Base-by-base conservation (phyloP, 495 filamentous ascomycete genomes). In the Stereocaulon alpinum region DNA sequence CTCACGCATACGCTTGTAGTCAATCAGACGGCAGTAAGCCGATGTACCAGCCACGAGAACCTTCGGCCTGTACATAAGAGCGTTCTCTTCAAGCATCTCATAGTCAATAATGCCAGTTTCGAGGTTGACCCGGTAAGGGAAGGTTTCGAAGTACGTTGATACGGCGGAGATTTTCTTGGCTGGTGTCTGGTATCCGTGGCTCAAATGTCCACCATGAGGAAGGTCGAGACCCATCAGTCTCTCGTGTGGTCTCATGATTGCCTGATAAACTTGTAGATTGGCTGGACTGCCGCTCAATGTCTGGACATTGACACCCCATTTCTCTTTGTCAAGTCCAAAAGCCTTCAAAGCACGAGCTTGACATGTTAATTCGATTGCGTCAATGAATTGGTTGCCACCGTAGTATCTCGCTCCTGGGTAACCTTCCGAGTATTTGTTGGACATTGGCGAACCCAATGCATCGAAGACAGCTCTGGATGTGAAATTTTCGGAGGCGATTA, bases 271-370 rank as follows among this genome's bases (percentile, higher is more conserved):
- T 80, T 98, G 92, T 61, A 99, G 75, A 75, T 99, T 99, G 74
- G 93, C 93, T 61, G 93, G 93, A 73, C 83, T 88, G 20, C 69
- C 69, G 72, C 84, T 88, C 72, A 99, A 74, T 70, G 87, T 90
- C 77, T 99, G 93, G 54, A 99, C 93, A 70, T 99, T 99, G 78
- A 99, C 93, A 68, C 94, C 93, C 93, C 93, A 99, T 76, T 93
- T 88, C 66, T 85, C 83, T 22, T 83, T 63, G 72, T 95, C 87
- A 41, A 95, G 77, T 66, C 86, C 80, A 79, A 96, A 99, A 40
- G 93, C 89, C 77, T 91, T 79, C 61, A 97, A 85, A 65, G 93
- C 93, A 74, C 93, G 89, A 74, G 82, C 81, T 82, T 99, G 93
- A 83, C 93, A 99, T 55, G 91, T 90, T 60, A 87, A 80, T 80